Conservation (phyloP, 2,329 filamentous ascomycete genomes). For the Aspergillus latus region DNA sequence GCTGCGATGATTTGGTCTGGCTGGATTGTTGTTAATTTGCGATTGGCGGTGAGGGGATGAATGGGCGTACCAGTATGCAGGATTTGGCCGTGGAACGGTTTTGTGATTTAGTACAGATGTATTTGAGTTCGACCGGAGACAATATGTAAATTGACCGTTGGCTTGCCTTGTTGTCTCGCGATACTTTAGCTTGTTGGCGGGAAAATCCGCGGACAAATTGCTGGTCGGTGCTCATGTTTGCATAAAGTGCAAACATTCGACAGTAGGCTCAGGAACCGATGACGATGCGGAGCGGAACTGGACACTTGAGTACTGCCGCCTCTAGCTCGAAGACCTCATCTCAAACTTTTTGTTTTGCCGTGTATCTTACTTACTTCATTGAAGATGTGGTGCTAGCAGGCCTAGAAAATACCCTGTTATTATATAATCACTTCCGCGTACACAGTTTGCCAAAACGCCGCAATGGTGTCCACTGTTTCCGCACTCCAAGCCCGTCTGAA, state of each 20-base stretch:
- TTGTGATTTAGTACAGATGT: background rate
- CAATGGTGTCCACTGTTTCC: slow-evolving; percentile 39
- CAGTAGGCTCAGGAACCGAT: slow-evolving; percentile 28
- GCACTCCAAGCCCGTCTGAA: slow-evolving; percentile 51
- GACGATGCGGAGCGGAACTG: slow-evolving; percentile 23
- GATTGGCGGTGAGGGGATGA: background rate
- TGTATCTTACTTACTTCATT: no score
- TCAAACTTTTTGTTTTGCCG: no score
- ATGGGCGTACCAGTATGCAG: background rate
- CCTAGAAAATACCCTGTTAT: background rate
- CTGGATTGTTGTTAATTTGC: background rate
- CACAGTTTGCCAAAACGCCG: background rate
- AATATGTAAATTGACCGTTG: background rate
- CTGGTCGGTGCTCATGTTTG: slow-evolving; percentile 13
- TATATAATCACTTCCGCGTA: background rate
- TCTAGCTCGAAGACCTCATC: no score
- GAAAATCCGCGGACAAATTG: slow-evolving; percentile 12
- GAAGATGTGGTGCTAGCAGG: no score
- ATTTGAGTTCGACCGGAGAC: background rate
- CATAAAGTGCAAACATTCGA: slow-evolving; percentile 30
- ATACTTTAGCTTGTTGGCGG: slow-evolving; percentile 3
- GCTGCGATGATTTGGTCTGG: slow-evolving; percentile 1
- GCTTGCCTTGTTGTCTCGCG: slow-evolving; percentile 2
- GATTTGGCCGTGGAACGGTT: background rate
- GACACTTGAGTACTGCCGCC: slow-evolving; percentile 13